These are phyloP conservation scores for Myxozyma monticola DNA, from an alignment of 805 yeast species.

Conservation along the genomic window DNA sequence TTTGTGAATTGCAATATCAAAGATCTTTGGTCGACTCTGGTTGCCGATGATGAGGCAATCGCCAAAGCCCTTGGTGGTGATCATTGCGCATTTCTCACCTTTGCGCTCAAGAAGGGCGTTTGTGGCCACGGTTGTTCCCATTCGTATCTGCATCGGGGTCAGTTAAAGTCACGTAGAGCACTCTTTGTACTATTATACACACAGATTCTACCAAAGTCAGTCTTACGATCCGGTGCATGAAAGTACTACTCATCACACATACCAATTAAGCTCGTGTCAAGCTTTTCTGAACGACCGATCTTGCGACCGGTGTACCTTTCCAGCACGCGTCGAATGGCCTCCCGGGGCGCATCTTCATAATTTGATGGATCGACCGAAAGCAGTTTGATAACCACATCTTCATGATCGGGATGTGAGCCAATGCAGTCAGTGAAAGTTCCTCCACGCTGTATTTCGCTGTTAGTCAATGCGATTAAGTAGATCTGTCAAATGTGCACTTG, in stretches of 20 bases:
- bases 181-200: neutral
- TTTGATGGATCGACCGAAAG: constrained; percentile 87
- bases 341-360: constrained; percentile 87
- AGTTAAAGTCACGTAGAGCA: neutral
- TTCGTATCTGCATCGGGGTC: constrained; percentile 54
- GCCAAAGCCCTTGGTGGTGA: constrained; percentile 85
- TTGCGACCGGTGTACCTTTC: constrained; percentile 55
- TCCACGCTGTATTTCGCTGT: constrained; percentile 50
- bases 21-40: constrained; percentile 87
- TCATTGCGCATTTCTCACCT: constrained; percentile 82
- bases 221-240: neutral
- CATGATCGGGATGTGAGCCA: constrained; percentile 47
- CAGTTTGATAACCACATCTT: constrained; percentile 69
- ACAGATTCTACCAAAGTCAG: constrained; percentile 16
- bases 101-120: constrained; percentile 90
- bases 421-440: constrained; percentile 89
- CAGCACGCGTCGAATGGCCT: constrained; percentile 79
- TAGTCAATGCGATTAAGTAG: neutral
- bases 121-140: constrained; percentile 97
- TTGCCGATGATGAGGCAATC: constrained; percentile 84
- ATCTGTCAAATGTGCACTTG: constrained; percentile 4
- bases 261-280: constrained; percentile 54
- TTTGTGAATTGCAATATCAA: constrained; percentile 74
- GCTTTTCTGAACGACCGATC: constrained; percentile 60
- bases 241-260: neutral